phyloP scores from a whole-genome alignment of 1,284 basidiomycete genomes.

The Ustilago hordei region DNA sequence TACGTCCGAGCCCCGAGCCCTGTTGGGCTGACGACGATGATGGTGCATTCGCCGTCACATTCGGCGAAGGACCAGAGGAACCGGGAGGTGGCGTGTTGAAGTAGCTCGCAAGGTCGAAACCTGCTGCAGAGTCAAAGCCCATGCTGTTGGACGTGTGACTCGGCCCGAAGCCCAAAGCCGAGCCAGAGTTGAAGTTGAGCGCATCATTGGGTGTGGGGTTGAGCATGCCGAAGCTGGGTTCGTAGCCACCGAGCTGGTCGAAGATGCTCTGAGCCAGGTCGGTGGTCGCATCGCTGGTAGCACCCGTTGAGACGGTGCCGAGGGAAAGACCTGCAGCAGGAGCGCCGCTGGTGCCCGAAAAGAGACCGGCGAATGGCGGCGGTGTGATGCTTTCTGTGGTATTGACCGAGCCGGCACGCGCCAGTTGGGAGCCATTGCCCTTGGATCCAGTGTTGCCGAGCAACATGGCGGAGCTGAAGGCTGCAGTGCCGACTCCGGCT shows the following conservation, averaged over 20 bases:
- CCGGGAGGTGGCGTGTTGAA: conserved; percentile 45
- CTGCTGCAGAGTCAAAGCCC: conserved; percentile 51
- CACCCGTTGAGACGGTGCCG: conserved; percentile 40
- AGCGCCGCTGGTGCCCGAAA: conserved; percentile 18
- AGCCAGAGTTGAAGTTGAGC: conserved; percentile 43
- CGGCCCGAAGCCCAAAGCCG: conserved; percentile 34
- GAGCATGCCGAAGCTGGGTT: conserved; percentile 54
- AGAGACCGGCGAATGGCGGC: conserved; percentile 44
- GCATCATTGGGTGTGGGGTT: conserved; percentile 51
- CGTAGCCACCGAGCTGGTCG: conserved; percentile 57
- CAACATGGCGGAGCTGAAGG: conserved; percentile 49
- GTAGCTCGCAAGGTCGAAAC: conserved; percentile 47
- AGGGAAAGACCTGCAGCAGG: conserved; percentile 30
- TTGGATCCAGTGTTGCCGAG: conserved; percentile 27
- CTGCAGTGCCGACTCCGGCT: conserved; percentile 41
- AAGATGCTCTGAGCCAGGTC: conserved; percentile 58
- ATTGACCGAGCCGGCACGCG: conserved; percentile 32
- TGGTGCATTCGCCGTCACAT: conserved; percentile 20
- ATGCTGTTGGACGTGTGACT: conserved; percentile 53
- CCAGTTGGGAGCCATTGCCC: conserved; percentile 20
- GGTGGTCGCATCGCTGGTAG: conserved; percentile 38
- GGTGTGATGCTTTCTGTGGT: conserved; percentile 49
- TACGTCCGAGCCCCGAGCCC: conserved; percentile 14
- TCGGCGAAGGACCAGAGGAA: conserved; percentile 33
- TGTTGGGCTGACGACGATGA: conserved; percentile 18